These are phyloP conservation scores for Styphnolobium japonicum DNA, from an alignment of 306 rosid species.

Conservation along the genomic window DNA sequence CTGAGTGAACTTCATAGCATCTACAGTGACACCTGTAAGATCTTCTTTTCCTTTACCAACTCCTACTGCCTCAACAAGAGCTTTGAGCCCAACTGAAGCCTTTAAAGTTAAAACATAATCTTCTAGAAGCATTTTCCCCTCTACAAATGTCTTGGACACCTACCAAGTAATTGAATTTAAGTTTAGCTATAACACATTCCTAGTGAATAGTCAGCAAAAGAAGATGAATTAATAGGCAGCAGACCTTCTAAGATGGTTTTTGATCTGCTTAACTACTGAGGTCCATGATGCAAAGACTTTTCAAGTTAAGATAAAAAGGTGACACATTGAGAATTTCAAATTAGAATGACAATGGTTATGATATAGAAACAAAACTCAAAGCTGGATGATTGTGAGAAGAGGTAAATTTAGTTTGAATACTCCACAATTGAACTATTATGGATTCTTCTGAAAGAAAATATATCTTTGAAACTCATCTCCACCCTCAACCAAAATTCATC, in stretches of 20 bases:
- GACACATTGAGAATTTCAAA: neutral
- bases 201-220: neutral
- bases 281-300: constrained; percentile 10
- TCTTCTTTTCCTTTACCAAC: constrained; percentile 87
- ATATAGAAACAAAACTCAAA: neutral
- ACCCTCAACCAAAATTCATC: neutral
- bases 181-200: neutral
- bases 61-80: constrained; percentile 77
- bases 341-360: neutral
- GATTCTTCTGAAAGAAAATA: neutral
- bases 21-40: constrained; percentile 60
- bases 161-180: constrained; percentile 40
- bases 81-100: constrained; percentile 61
- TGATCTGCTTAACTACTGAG: constrained; percentile 16
- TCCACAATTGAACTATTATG: neutral
- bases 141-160: constrained; percentile 65
- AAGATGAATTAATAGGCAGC: constrained; percentile 15
- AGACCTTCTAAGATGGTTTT: constrained; percentile 1
- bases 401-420: neutral
- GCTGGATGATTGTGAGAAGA: neutral
- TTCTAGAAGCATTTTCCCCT: constrained; percentile 70
- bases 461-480: neutral
- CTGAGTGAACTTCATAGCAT: constrained; percentile 56
- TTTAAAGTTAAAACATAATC: constrained; percentile 64
- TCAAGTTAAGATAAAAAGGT: constrained; percentile 16